Conservation (phyloP, 2,329 filamentous ascomycete species). For the Colletotrichum sp. region DNA sequence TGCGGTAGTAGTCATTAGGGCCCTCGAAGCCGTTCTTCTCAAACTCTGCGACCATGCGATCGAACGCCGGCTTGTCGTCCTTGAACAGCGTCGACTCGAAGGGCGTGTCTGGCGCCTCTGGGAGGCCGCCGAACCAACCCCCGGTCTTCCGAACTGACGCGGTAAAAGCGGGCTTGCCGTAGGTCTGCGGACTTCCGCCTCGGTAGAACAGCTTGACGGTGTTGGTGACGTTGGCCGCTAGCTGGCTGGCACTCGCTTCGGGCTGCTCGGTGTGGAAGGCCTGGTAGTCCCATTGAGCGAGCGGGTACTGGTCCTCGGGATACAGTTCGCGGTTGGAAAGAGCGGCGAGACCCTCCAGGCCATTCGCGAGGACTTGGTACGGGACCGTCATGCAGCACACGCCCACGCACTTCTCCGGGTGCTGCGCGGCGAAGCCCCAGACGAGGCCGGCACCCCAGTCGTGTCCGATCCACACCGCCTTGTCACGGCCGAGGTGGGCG, state of each 20-base stretch:
- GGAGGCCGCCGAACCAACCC: slow-evolving; percentile 22
- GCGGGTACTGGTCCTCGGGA: slow-evolving; percentile 44
- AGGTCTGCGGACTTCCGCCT: neutral
- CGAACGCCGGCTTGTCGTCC: slow-evolving; percentile 52
- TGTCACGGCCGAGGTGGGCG: slow-evolving; percentile 30
- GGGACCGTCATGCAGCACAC: slow-evolving; percentile 40
- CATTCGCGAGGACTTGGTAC: slow-evolving; percentile 44
- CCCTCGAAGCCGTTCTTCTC: slow-evolving; percentile 84
- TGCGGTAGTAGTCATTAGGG: slow-evolving; percentile 37
- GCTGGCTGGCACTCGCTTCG: slow-evolving; percentile 24
- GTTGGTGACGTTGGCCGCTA: slow-evolving; percentile 21
- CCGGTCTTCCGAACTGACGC: slow-evolving; percentile 10
- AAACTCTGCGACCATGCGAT: slow-evolving; percentile 81
- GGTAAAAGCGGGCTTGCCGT: slow-evolving; percentile 3
- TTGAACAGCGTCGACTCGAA: neutral
- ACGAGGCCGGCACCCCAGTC: slow-evolving; percentile 42
- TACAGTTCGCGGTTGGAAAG: slow-evolving; percentile 48
- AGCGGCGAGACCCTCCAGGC: slow-evolving; percentile 37
- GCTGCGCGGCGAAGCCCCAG: slow-evolving; percentile 31
- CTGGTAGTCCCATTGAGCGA: slow-evolving; percentile 36
- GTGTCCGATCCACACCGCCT: slow-evolving; percentile 53
- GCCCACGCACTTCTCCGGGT: slow-evolving; percentile 29
- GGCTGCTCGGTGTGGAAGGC: slow-evolving; percentile 30
- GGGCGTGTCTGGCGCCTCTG: neutral
- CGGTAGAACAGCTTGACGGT: slow-evolving; percentile 19